Evolutionary conservation across 2,329 filamentous ascomycete species (phyloP), one percentile per base, ranked within the genome.

Genomic region (Penicillium aurantiogriseum): DNA sequence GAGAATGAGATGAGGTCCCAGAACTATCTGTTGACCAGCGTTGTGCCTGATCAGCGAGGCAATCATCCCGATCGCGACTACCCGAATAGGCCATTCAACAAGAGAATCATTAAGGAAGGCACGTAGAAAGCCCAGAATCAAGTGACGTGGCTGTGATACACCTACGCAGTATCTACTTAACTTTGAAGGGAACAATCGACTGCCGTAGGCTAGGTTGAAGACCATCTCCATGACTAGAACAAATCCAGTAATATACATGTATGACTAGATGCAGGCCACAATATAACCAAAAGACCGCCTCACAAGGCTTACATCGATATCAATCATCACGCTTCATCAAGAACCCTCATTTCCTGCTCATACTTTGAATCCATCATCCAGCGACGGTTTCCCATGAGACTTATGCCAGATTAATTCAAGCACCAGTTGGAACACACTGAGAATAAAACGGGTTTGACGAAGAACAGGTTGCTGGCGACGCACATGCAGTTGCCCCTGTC

Each of bases 371-470:
- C 4, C 15, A 23, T 21, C 31, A 2, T 44, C 5, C n/a, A 10
- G 15, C 19, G 8, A 10, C 39, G 15, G 4, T 4, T 46, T 21
- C 7, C 23, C 31, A 11, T 23, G 10, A 13, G 15, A 9, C 5
- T 29, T 21, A 15, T 4, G 10, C 11, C 2, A 17, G 5, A 35
- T 19, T 3, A 9, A 27, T 15, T 49, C 40, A 63, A 25, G 17
- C 43, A 45, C 43, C 51, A 15, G 62, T 63, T 13, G 63, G 54
- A 25, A 64, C 44, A 52, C 63, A 64, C 43, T 65, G 63, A 15
- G 47, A 63, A 38, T 64, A 65, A 23, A 57, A 65, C 3, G 56
- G 50, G 23, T 64, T 65, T 33, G 47, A 31, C 0, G 63, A 59
- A 50, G 46, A 59, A 42, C 63, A 65, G 17, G 58, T 45, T 5